Base-by-base conservation (phyloP, 495 filamentous ascomycete species). In the Patellaria atrata region DNA sequence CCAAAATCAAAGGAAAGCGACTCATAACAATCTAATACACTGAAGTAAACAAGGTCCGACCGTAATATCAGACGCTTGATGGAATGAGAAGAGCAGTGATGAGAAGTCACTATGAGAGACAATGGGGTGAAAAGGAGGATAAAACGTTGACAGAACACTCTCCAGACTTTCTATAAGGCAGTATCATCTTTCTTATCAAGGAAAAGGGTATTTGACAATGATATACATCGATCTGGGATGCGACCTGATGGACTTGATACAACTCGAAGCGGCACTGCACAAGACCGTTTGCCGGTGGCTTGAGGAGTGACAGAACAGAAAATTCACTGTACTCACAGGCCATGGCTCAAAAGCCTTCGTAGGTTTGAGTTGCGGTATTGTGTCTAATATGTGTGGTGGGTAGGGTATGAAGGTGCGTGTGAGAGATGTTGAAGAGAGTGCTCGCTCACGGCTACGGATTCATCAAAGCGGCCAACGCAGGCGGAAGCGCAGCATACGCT, bases 281-380 rank as follows among this genome's bases (percentile, higher is more conserved):
- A 33, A 22, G 18, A 24, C 10, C n/a, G 18, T 12, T 22, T 6
- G 15, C 10, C 18, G 14, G 9, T 8, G 30, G 10, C 6, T 15
- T n/a, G 15, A 27, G 11, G 19, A 23, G 5, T 38, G 23, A 22
- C 16, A 17, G 28, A 33, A 12, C 13, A n/a, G 22, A 35, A 19
- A 16, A 41, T 24, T 14, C 23, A 35, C 15, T 11, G 27, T 37
- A 57, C 55, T 51, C 36, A 58, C 57, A 55, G 38, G 48, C 53
- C 57, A 60, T 58, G 35, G 16, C 36, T 33, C 29, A 32, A 34
- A 40, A 27, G 44, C 48, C 45, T 47, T 49, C 55, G 25, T 34
- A 18, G 16, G 36, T n/a, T n/a, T n/a, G n/a, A n/a, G n/a, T n/a
- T n/a, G n/a, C n/a, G n/a, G n/a, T n/a, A n/a, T n/a, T n/a, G n/a